Evolutionary conservation across 2,329 filamentous ascomycete genomes (phyloP), one percentile per base, ranked within the genome.

Genomic region (Fusarium solani-melongenae): DNA sequence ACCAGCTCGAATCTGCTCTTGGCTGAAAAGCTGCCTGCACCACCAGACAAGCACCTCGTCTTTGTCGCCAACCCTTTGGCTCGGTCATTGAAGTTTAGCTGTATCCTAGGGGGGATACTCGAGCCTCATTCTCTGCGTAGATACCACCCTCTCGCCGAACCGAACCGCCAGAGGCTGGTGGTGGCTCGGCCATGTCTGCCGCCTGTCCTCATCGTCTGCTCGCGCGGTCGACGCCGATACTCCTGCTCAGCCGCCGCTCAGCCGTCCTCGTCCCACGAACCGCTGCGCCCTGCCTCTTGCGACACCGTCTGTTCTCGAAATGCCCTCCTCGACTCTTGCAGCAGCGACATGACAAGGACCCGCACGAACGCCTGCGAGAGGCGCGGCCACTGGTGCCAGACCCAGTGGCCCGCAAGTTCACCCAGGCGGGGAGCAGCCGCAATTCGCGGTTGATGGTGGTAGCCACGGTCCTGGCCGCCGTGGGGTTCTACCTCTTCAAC

Each of bases 401-500:
- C 58, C 63, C 60, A 44, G 27, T 75, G 7, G 80, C 78, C 24
- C 51, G 70, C 27, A 76, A 70, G 41, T 77, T 81, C 70, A 67
- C 76, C 24, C 69, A 73, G 64, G 77, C 77, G 5, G 81, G 80
- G 22, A 70, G 72, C 29, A 73, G 77, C 49, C 79, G 80, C 67
- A 79, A 75, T 65, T 80, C 80, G 17, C 76, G 68, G 81, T 82
- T 63, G 31, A 81, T 88, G 15, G 79, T 86, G 17, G 72, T 83
- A 1, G 69, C 84, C 15, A 83, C 84, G 31, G 79, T 84, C 17
- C 76, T 81, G n/a, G 84, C 82, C 49, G 88, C 87, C 5, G 77
- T 86, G 2, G 78, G 79, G 10, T 91, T 94, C 79, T 95, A 94
- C 84, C 84, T 91, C 64, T 86, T 84, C 78, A 92, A 95, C 79